Conservation (phyloP, 305 asterid species). For the Stenogyne calaminthoides region DNA sequence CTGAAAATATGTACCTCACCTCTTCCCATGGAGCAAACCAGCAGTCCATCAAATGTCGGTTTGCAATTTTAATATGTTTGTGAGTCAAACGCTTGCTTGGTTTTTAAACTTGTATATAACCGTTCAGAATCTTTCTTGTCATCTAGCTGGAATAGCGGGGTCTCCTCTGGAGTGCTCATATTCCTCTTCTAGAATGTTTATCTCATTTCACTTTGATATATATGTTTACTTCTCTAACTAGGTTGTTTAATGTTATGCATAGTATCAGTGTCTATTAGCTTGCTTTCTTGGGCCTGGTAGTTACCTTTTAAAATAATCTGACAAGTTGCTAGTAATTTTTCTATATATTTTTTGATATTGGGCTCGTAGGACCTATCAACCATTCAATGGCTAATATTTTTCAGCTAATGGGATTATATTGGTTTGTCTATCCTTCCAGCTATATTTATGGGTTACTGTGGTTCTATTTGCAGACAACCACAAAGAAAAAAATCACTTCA, state of each 20-base stretch:
- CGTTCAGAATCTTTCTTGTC: background rate
- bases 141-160: conserved; percentile 23
- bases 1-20: conserved; percentile 12
- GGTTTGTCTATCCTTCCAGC: conserved; percentile 24
- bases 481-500: conserved; percentile 93
- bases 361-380: conserved; percentile 20
- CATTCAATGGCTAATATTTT: conserved; percentile 22
- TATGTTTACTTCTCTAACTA: conserved; percentile 11
- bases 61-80: conserved; percentile 14
- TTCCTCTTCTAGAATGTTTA: conserved; percentile 6
- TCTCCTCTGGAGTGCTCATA: conserved; percentile 16
- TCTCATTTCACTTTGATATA: conserved; percentile 19
- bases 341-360: conserved; percentile 1
- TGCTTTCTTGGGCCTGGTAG: conserved; percentile 19
- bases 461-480: conserved; percentile 79
- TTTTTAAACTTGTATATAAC: background rate
- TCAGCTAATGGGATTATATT: conserved; percentile 27
- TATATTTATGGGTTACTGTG: conserved; percentile 31
- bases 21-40: background rate
- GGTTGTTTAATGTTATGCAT: conserved; percentile 11
- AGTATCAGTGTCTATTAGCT: conserved; percentile 17
- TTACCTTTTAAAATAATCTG: conserved; percentile 10
- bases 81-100: conserved; percentile 22
- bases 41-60: background rate
- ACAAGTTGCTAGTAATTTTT: conserved; percentile 18